Base-by-base conservation (phyloP, 1,284 basidiomycete genomes). In the Rugosomyces carneus region DNA sequence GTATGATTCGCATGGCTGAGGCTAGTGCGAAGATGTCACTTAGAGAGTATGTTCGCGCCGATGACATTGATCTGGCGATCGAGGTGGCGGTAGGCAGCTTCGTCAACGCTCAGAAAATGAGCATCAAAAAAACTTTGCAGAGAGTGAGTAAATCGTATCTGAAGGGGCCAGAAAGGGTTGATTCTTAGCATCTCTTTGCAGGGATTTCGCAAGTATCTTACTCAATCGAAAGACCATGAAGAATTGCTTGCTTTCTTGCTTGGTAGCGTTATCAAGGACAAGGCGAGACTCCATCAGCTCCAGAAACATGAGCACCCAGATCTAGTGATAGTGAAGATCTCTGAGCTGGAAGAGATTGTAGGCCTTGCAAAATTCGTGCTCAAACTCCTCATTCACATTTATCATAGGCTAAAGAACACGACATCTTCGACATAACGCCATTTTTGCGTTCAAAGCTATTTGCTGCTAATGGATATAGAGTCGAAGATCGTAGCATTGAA, bases 1-100 rank as follows among this genome's bases (percentile, higher is more conserved):
- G 91, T 62, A 98, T 97, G 90, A 99, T 99, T 66, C 84, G 96
- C 37, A 99, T 99, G 96, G 82, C 93, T 1, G 95, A 99, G 66
- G 94, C 96, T 11, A 93, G 89, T 57, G 96, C 95, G 37, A 97
- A 97, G 75, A 99, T 99, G 95, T 87, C 94, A 49, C 71, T 99
- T 52, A 78, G 96, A 41, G 96, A 99, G 66, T 97, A 91, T 60
- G 96, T 99, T 39, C 81, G 96, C 32, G 75, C 84, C 10, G 96
- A 99, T 65, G 96, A 99, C 63, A 94, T 99, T 57, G 94, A 99
- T 64, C 70, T 98, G 43, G 95, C 96, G 1, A 98, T 99, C 55
- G 91, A 92, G 53, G 93, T 97, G 31, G 89, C 92, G 1, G 84
- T 99, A 20, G 86, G 87, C 49, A 93, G 89, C 67, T 99, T 99